Conservation (phyloP, 257 asterid species). For the Nyctanthes arbortristis region DNA sequence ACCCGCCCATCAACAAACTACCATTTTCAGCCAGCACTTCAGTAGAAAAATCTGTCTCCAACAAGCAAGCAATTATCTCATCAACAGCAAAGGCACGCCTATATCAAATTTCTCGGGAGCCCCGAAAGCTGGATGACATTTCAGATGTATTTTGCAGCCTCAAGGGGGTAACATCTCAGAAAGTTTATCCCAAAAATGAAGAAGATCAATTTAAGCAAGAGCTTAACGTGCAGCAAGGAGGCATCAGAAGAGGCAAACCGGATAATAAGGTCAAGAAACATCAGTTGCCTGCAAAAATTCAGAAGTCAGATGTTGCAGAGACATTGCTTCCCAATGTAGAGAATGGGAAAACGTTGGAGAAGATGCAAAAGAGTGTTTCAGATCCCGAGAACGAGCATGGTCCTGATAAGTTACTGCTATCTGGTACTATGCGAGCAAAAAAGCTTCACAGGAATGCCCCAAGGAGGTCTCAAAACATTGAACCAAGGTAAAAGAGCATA, state of each 20-base stretch:
- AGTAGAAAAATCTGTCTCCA: constrained; percentile 46
- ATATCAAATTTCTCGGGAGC: constrained; percentile 43
- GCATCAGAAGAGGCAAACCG: constrained; percentile 54
- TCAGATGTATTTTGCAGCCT: constrained; percentile 53
- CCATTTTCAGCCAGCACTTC: constrained; percentile 71
- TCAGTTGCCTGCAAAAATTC: constrained; percentile 50
- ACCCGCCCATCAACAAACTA: constrained; percentile 48
- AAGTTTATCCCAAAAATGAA: constrained; percentile 52
- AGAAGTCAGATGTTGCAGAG: constrained; percentile 44
- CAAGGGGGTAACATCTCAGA: constrained; percentile 51
- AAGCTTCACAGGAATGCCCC: constrained; percentile 53
- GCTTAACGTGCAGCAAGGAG: constrained; percentile 60
- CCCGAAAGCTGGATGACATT: constrained; percentile 36
- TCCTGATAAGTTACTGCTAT: constrained; percentile 32
- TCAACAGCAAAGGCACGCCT: constrained; percentile 30
- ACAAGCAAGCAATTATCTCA: constrained; percentile 39
- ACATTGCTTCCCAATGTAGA: constrained; percentile 37
- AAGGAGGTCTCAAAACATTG: constrained; percentile 74
- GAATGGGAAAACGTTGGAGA: constrained; percentile 37
- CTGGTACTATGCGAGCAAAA: constrained; percentile 40
- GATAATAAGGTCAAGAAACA: constrained; percentile 59
- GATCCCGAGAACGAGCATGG: constrained; percentile 57
- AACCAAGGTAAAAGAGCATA: constrained; percentile 55
- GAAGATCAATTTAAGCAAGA: constrained; percentile 73
- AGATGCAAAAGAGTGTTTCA: constrained; percentile 42